A percentile compares a stretch with the other conserved stretches of the same genome.
phyloP scores from a whole-genome alignment of 305 asterid genomes.

The Plantago coronopus region DNA sequence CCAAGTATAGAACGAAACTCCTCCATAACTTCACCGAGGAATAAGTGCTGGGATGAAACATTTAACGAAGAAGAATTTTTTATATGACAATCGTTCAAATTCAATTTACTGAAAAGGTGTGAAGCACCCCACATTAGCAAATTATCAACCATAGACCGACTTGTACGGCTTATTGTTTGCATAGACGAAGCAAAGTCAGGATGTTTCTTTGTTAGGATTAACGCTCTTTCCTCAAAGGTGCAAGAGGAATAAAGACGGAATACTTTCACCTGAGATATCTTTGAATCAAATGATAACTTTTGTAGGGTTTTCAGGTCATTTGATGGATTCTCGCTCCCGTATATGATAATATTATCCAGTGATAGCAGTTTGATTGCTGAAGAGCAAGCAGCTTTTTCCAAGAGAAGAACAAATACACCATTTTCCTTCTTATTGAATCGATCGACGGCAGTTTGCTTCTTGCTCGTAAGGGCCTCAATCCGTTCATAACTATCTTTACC shows the following conservation, averaged over 20 bases:
- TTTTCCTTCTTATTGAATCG: constrained; percentile 64
- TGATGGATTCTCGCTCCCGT: constrained; percentile 79
- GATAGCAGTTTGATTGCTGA: constrained; percentile 50
- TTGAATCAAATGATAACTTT: constrained; percentile 54
- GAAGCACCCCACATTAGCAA: constrained; percentile 89
- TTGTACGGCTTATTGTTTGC: constrained; percentile 40
- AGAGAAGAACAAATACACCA: constrained; percentile 65
- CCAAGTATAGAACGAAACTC: constrained; percentile 58
- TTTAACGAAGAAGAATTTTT: constrained; percentile 29
- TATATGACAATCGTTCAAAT: constrained; percentile 67
- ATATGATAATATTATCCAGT: constrained; percentile 61
- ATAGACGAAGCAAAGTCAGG: constrained; percentile 44
- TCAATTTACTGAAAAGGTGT: constrained; percentile 62
- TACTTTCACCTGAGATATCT: constrained; percentile 52
- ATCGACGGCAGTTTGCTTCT: constrained; percentile 68
- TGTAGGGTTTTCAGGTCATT: constrained; percentile 74
- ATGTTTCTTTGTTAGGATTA: constrained; percentile 59
- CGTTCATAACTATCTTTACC: constrained; percentile 66
- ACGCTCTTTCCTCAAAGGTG: constrained; percentile 72
- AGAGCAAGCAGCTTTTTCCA: constrained; percentile 82
- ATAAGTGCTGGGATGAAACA: constrained; percentile 41
- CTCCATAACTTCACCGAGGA: constrained; percentile 45
- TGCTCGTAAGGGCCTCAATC: constrained; percentile 41
- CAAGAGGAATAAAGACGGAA: constrained; percentile 76
- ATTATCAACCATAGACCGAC: constrained; percentile 42